Percentiles rank a stretch among this genome's conserved stretches.
Conservation (phyloP, 495 filamentous ascomycete species). For the Talaromyces trachyspermus region DNA sequence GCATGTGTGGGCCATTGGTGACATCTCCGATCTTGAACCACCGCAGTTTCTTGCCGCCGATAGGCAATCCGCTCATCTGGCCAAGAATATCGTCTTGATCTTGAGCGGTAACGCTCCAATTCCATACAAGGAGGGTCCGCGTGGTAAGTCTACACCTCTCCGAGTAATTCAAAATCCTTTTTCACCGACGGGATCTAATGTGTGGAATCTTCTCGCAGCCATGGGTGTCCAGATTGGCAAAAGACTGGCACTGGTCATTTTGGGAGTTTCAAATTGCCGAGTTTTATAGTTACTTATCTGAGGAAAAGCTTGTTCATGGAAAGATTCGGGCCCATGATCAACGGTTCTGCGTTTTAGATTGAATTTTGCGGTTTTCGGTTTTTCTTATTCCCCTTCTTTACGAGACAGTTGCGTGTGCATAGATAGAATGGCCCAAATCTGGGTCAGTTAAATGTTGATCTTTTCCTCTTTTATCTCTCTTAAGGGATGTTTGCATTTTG, state of each 20-base stretch:
- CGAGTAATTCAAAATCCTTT: too few relatives aligned
- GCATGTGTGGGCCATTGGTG: slow-evolving; percentile 30
- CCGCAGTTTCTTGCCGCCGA: not conserved
- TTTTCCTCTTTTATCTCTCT: too few relatives aligned
- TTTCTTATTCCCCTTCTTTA: too few relatives aligned
- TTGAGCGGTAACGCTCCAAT: not conserved
- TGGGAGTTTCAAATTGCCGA: not conserved
- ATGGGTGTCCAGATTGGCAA: slow-evolving; percentile 5
- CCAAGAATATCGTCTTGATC: not conserved
- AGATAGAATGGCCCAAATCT: too few relatives aligned
- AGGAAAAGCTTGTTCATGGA: slow-evolving; percentile 1
- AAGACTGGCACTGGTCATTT: slow-evolving; percentile 2
- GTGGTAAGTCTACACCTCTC: not conserved
- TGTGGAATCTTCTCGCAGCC: not conserved
- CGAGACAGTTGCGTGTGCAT: too few relatives aligned
- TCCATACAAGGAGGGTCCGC: not conserved
- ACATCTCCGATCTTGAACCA: slow-evolving; percentile 25
- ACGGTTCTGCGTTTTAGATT: slow-evolving; percentile 2
- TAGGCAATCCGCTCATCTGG: slow-evolving; percentile 3
- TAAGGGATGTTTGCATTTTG: too few relatives aligned
- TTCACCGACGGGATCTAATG: too few relatives aligned
- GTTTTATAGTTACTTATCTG: not conserved
- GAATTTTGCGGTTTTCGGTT: too few relatives aligned
- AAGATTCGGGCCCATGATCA: not conserved
- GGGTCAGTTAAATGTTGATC: too few relatives aligned